Percentiles rank a stretch among this genome's conserved stretches.
phyloP scores from a whole-genome alignment of 805 yeast genomes.

The Pichia deserticola region DNA sequence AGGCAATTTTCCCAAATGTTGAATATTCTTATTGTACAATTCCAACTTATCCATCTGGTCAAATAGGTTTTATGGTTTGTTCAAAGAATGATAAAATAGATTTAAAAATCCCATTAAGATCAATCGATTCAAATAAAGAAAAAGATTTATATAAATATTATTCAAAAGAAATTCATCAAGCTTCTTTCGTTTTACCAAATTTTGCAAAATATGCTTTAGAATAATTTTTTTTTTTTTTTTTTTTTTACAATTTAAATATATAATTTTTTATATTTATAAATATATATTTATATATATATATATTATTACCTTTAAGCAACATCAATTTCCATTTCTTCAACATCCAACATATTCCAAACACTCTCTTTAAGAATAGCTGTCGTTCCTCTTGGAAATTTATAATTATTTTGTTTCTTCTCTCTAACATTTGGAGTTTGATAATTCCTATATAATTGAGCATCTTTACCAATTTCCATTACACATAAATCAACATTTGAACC shows the following conservation, averaged over 20 bases:
- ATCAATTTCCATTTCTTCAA: constrained; percentile 49
- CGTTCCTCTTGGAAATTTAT: constrained; percentile 89
- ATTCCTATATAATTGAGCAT: constrained; percentile 78
- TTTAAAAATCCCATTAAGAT: constrained; percentile 64
- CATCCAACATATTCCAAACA: constrained; percentile 57
- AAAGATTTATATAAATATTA: constrained; percentile 68
- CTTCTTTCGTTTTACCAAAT: constrained; percentile 86
- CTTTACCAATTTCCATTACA: constrained; percentile 90
- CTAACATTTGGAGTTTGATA: constrained; percentile 88
- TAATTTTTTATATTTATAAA: neutral
- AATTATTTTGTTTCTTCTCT: constrained; percentile 70
- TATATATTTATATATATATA: neutral
- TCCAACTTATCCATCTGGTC: constrained; percentile 97
- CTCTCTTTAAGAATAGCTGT: constrained; percentile 74
- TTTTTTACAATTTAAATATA: too few relatives aligned
- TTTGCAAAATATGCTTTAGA: constrained; percentile 56
- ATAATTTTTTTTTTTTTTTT: constrained; percentile 1
- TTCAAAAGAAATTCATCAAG: constrained; percentile 74
- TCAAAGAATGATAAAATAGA: constrained; percentile 61
- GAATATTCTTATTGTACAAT: constrained; percentile 88
- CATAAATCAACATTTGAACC: constrained; percentile 97
- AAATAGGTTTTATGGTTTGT: constrained; percentile 97
- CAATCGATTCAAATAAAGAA: constrained; percentile 55
- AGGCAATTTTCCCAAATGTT: constrained; percentile 81
- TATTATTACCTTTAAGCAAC: constrained; percentile 9